Evolutionary conservation across 352 stramenopile species (phyloP).

Genomic region (Phytophthora rubi): DNA sequence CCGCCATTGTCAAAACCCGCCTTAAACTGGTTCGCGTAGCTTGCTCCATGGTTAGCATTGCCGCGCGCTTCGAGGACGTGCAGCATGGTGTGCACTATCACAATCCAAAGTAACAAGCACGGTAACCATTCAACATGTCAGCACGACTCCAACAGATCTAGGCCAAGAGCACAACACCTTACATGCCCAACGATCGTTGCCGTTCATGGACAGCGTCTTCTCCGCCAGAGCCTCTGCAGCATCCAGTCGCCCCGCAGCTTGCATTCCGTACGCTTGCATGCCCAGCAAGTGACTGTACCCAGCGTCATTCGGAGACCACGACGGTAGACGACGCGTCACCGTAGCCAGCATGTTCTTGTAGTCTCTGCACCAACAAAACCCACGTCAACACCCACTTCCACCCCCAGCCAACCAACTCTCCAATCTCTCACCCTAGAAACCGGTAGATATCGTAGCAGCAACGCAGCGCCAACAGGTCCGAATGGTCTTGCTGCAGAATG

Average conservation of each 20-base stretch:
- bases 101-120: neutral
- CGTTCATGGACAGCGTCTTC: constrained; percentile 86
- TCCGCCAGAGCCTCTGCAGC: constrained; percentile 73
- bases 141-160: neutral
- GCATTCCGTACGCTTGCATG: constrained; percentile 88
- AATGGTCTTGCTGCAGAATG: constrained; percentile 71
- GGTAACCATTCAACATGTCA: neutral
- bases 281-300: constrained; percentile 81
- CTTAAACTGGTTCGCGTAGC: constrained; percentile 83
- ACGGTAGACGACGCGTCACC: constrained; percentile 72
- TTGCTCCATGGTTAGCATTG: constrained; percentile 87
- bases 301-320: constrained; percentile 76
- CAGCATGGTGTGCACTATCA: constrained; percentile 80
- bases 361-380: constrained; percentile 48
- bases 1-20: constrained; percentile 80
- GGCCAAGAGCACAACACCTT: constrained; percentile 29
- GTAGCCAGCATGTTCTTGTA: constrained; percentile 79
- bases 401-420: neutral
- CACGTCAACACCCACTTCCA: constrained; percentile 9
- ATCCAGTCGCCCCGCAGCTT: constrained; percentile 67
- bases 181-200: constrained; percentile 87
- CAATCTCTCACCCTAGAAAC: constrained; percentile 67
- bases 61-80: constrained; percentile 78
- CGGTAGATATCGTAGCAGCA: constrained; percentile 83
- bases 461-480: constrained; percentile 76